These are phyloP conservation scores for Ogataea nonfermentans DNA, from an alignment of 805 yeast genomes.

Conservation along the genomic window DNA sequence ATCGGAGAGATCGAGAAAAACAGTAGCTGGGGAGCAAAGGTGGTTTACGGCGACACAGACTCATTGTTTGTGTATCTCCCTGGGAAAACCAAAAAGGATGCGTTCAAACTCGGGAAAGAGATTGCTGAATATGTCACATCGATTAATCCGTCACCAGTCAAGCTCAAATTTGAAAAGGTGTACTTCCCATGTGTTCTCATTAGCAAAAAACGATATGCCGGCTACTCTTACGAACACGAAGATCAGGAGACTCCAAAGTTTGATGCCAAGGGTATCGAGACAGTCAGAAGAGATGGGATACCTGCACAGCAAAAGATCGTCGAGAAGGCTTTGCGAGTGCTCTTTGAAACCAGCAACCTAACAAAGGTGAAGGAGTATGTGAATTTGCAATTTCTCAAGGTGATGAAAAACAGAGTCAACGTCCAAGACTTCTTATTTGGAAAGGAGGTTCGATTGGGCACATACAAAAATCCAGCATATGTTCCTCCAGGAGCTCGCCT, in stretches of 20 bases:
- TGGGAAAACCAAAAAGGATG: constrained; percentile 72
- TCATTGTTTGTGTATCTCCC: constrained; percentile 89
- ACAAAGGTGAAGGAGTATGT: constrained; percentile 68
- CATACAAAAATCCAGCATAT: constrained; percentile 66
- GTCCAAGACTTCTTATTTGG: constrained; percentile 89
- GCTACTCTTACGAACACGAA: constrained; percentile 67
- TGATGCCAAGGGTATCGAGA: constrained; percentile 97
- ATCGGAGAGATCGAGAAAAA: constrained; percentile 62
- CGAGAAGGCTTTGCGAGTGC: constrained; percentile 60
- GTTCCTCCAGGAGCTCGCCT: constrained; percentile 93
- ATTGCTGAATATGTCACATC: constrained; percentile 65
- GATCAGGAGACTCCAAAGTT: constrained; percentile 60
- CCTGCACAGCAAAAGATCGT: constrained; percentile 87
- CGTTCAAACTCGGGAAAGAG: constrained; percentile 69
- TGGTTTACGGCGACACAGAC: constrained; percentile 97
- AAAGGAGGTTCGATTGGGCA: constrained; percentile 81
- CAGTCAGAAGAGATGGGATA: constrained; percentile 90
- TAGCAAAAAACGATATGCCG: constrained; percentile 90
- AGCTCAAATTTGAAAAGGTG: constrained; percentile 86
- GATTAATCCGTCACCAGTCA: constrained; percentile 75
- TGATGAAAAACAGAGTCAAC: constrained; percentile 59
- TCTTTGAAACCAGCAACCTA: constrained; percentile 73
- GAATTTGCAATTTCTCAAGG: constrained; percentile 61
- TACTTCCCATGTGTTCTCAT: constrained; percentile 82
- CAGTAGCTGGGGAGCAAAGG: constrained; percentile 77